Conservation (phyloP, 768 basidiomycete genomes). For the Sistotremastrum niveocremeum region DNA sequence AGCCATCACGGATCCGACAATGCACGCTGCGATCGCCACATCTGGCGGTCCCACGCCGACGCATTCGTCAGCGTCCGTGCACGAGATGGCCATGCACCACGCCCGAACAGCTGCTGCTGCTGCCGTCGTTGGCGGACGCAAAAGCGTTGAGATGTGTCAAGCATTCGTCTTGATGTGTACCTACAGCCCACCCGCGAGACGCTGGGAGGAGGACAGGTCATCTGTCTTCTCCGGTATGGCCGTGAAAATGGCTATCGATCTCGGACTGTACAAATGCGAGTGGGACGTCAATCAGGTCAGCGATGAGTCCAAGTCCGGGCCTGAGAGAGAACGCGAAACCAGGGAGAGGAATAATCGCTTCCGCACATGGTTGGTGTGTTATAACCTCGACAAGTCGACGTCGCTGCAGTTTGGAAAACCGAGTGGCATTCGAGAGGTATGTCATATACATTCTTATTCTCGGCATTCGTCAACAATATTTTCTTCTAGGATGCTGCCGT, state of each 20-base stretch:
- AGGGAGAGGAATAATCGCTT: constrained; percentile 58
- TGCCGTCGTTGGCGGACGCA: constrained; percentile 44
- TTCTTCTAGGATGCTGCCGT: too few relatives aligned
- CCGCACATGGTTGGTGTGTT: constrained; percentile 65
- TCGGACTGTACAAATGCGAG: constrained; percentile 47
- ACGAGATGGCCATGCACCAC: constrained; percentile 44
- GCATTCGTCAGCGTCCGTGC: constrained; percentile 42
- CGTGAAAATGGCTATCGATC: constrained; percentile 61
- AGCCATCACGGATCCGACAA: constrained; percentile 37
- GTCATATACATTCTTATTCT: too few relatives aligned
- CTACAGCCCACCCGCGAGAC: constrained; percentile 47
- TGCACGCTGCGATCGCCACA: constrained; percentile 41
- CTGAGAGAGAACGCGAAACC: constrained; percentile 37
- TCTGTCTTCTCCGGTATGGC: constrained; percentile 65
- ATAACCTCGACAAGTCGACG: constrained; percentile 60
- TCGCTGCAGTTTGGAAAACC: constrained; percentile 68
- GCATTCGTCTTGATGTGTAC: constrained; percentile 58
- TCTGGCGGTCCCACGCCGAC: constrained; percentile 35
- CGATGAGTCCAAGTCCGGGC: constrained; percentile 22
- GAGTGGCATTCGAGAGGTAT: neutral
- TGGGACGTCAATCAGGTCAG: neutral
- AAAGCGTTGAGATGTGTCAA: constrained; percentile 67
- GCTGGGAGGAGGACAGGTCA: constrained; percentile 58
- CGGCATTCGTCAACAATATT: too few relatives aligned
- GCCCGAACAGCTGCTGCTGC: constrained; percentile 47